Conservation (phyloP, 129 eudicot species). For the Helianthus annuus region HanXRQr2.0-SUNRISE NC_035433.2:51571065-51571564, state of each 20-base stretch:
- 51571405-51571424: no score
- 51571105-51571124: not conserved
- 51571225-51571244: not conserved
- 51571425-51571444: no score
- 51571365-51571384: not conserved
- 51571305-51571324: not conserved
- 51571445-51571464: no score
- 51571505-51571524: no score
- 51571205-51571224: not conserved
- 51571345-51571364: not conserved
- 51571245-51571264: not conserved
- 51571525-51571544: no score
- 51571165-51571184: slow-evolving; percentile 25
- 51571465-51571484: no score
- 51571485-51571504: no score
- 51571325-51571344: not conserved
- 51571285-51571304: not conserved
- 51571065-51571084: no score
- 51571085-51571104: no score
- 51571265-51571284: not conserved
- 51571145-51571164: slow-evolving; percentile 65
- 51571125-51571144: slow-evolving; percentile 56
- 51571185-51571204: not conserved
- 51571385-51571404: not conserved
- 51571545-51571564: no score